Conservation (phyloP, 352 stramenopile genomes). For the Phytophthora brassicae region DNA sequence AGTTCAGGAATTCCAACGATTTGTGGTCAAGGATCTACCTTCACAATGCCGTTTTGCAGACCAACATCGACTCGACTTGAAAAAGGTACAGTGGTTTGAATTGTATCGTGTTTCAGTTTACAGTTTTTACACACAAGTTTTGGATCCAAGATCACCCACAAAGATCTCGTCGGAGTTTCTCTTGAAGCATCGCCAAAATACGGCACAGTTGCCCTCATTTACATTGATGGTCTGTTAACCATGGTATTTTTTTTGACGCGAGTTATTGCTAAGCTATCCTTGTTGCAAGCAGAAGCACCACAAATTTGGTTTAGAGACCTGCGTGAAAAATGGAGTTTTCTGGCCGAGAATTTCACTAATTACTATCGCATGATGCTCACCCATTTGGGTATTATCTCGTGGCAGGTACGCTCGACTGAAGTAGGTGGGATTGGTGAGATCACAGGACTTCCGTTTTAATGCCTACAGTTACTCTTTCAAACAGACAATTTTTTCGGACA, state of each 20-base stretch:
- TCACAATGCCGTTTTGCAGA: constrained; percentile 44
- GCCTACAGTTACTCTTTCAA: background rate
- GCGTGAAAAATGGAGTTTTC: constrained; percentile 63
- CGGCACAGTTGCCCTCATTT: constrained; percentile 61
- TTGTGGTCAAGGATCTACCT: constrained; percentile 39
- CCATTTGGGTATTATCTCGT: constrained; percentile 74
- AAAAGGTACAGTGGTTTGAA: constrained; percentile 13
- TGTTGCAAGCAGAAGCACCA: constrained; percentile 27
- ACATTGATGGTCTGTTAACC: constrained; percentile 23
- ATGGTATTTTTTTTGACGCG: background rate
- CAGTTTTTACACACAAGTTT: background rate
- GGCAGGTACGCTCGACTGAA: constrained; percentile 47
- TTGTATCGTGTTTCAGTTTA: background rate
- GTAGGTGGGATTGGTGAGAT: background rate
- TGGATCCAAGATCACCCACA: constrained; percentile 14
- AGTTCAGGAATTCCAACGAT: constrained; percentile 58
- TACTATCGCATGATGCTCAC: constrained; percentile 86
- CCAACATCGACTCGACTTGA: constrained; percentile 35
- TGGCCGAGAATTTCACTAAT: constrained; percentile 65
- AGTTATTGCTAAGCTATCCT: background rate
- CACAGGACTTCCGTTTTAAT: background rate
- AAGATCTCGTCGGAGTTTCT: constrained; percentile 41
- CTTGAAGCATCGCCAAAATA: constrained; percentile 60
- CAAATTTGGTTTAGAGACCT: constrained; percentile 76
- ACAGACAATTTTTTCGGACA: constrained; percentile 67